Base-by-base conservation (phyloP, 495 filamentous ascomycete species). In the Neurospora sp. region DNA sequence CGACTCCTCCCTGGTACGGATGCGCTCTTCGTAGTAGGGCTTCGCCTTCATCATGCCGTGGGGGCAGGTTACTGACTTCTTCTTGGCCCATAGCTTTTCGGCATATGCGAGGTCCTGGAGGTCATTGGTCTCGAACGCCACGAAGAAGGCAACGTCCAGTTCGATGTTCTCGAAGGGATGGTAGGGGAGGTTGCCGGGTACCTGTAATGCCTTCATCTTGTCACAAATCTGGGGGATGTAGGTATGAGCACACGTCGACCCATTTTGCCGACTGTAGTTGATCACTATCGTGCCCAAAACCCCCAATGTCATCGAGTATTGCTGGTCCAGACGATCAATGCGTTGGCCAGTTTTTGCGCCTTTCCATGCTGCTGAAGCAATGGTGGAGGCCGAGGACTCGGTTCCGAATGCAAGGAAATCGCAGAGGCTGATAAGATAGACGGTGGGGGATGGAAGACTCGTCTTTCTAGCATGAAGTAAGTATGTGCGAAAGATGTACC, bases 41-140 rank as follows among this genome's bases (percentile, higher is more conserved):
- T 35, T 31, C 27, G 31, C 11, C 66, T 71, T 73, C 44, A 48
- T 69, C 23, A 12, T 69, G 12, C 70, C 72, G 10, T 69, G 75
- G 11, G 41, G 27, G 62, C 62, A 72, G 9, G 39, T 42, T 1
- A 8, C 69, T 6, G 40, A 41, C 38, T 44, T 35, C 54, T 66
- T 66, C 27, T 18, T 69, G 5, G 70, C 73, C 74, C 71, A 74
- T 6, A 85, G 77, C 23, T 72, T 77, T 70, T 86, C 85, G 0
- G 84, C 85, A 72, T 81, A 85, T 18, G 78, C 80, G 16, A 84
- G 79, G 75, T 86, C 83, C 11, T 78, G 77, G 42, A 86, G 77
- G 74, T 83, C 79, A 37, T 81, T 82, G 4, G 83, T 85, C 54
- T 78, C 76, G 48, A 84, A 81, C 0, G 84, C 85, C 5, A 84